Conservation (phyloP, 805 yeast species). For the Metschnikowia santaceciliae region DNA sequence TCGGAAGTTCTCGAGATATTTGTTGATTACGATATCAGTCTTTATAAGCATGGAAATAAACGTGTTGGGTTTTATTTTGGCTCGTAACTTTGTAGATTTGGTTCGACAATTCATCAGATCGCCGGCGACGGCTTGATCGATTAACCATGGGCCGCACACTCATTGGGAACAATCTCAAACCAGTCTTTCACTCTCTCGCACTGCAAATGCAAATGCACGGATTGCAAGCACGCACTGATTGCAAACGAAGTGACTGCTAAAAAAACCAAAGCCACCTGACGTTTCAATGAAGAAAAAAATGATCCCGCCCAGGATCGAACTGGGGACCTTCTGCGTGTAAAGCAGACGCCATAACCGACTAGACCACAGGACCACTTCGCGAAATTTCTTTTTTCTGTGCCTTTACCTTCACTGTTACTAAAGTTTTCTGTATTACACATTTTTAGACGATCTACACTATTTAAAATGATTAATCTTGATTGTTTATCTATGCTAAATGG, state of each 20-base stretch:
- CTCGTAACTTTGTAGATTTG: conserved; percentile 13
- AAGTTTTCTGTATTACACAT: too few species aligned
- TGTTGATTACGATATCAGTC: conserved; percentile 9
- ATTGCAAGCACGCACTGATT: not conserved
- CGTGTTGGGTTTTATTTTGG: conserved; percentile 8
- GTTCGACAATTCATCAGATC: conserved; percentile 16
- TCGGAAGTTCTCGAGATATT: conserved; percentile 2
- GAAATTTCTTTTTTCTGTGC: accelerated
- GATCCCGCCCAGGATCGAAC: conserved; percentile 99
- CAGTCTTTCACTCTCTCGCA: not conserved
- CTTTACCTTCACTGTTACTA: too few species aligned
- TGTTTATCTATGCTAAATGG: not conserved
- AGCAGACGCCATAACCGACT: conserved; percentile 99
- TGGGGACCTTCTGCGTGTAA: conserved; percentile 99
- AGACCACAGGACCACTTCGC: conserved; percentile 88
- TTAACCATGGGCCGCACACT: conserved; percentile 8
- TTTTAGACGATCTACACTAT: not conserved
- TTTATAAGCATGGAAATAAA: conserved; percentile 12
- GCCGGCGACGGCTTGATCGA: conserved; percentile 15
- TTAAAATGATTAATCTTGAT: not conserved
- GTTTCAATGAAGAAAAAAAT: conserved; percentile 21
- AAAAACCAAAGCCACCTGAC: too few species aligned
- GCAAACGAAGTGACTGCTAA: not conserved
- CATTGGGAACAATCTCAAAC: not conserved
- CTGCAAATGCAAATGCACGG: not conserved